A percentile compares a stretch with the other conserved stretches of the same genome.
Evolutionary conservation across 2,329 filamentous ascomycete species (phyloP).

Genomic region (Aspergillus quadrilineatus): DNA sequence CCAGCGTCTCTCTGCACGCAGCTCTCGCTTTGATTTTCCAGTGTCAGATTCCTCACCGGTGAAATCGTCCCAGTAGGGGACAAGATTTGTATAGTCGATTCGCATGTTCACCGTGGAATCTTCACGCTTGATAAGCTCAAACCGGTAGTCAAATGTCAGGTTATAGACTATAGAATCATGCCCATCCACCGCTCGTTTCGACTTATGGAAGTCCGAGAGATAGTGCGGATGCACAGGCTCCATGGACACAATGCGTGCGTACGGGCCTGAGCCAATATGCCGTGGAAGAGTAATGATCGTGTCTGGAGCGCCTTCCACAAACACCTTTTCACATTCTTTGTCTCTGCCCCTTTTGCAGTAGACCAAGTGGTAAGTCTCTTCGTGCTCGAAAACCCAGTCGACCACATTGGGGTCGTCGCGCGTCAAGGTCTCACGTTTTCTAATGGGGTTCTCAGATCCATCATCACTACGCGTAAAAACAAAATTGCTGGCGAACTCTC

Average conservation of each 20-base stretch:
- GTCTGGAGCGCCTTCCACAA: background rate
- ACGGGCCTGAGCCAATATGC: constrained; percentile 3
- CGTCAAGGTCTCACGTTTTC: too few species aligned
- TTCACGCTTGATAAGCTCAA: constrained; percentile 1
- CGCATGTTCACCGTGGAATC: constrained; percentile 1
- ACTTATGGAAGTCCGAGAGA: background rate
- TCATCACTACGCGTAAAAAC: too few species aligned
- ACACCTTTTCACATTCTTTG: background rate
- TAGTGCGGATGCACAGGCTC: background rate
- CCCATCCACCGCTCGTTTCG: background rate
- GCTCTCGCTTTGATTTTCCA: too few species aligned
- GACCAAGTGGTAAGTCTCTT: background rate
- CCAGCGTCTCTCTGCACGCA: background rate
- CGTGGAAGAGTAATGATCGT: constrained; percentile 4
- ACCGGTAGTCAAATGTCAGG: constrained; percentile 5
- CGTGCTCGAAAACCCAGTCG: background rate
- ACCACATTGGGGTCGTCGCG: too few species aligned
- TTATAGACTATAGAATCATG: background rate
- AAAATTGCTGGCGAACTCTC: too few species aligned
- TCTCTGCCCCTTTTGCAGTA: constrained; percentile 1
- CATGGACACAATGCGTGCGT: constrained; percentile 7
- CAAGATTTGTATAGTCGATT: constrained; percentile 7
- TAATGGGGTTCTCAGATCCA: too few species aligned
- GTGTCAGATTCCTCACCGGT: background rate
- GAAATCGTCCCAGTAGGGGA: constrained; percentile 5